A percentile compares a stretch with the other conserved stretches of the same genome.
These are phyloP conservation scores for Irineochytrium annulatum DNA, from an alignment of 192 early-diverging fungal species.

Conservation along the genomic window DNA sequence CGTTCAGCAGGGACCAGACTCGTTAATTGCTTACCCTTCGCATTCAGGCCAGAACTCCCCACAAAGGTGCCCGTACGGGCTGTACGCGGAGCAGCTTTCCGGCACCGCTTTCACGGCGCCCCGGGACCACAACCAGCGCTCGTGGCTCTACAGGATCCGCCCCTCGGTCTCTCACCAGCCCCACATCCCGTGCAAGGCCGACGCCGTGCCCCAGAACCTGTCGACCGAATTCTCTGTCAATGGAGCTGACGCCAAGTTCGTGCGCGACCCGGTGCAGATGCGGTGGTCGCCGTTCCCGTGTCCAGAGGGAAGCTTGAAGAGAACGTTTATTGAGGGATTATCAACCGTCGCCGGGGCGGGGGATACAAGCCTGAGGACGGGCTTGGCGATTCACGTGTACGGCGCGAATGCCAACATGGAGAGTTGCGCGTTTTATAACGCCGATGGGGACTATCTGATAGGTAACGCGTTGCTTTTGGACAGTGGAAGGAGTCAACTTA, in stretches of 20 bases:
- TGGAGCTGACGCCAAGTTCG: slow-evolving; percentile 37
- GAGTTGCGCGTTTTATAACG: slow-evolving; percentile 73
- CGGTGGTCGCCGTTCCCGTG: slow-evolving; percentile 90
- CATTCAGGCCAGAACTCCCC: slow-evolving; percentile 90
- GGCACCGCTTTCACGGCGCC: slow-evolving; percentile 86
- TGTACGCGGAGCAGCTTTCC: slow-evolving; percentile 94
- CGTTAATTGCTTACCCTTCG: too few species aligned
- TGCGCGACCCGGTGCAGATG: slow-evolving; percentile 78
- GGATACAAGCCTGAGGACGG: slow-evolving; percentile 67
- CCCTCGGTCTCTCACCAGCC: slow-evolving; percentile 84
- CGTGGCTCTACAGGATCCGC: slow-evolving; percentile 94
- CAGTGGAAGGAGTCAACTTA: not conserved
- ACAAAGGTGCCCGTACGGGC: slow-evolving; percentile 80
- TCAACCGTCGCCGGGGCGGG: slow-evolving; percentile 84
- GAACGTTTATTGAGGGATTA: slow-evolving; percentile 82
- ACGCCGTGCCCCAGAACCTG: not conserved
- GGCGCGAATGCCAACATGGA: slow-evolving; percentile 73
- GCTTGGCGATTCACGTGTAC: slow-evolving; percentile 85
- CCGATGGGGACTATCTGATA: slow-evolving; percentile 91
- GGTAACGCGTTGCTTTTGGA: slow-evolving; percentile 40
- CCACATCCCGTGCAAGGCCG: slow-evolving; percentile 43
- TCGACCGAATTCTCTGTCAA: slow-evolving; percentile 40
- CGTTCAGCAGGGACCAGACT: not conserved
- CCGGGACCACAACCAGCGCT: slow-evolving; percentile 68
- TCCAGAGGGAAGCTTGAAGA: slow-evolving; percentile 29